Evolutionary conservation across 371 early-diverging fungal genomes (phyloP).

Genomic region (Mucor lusitanicus): DNA sequence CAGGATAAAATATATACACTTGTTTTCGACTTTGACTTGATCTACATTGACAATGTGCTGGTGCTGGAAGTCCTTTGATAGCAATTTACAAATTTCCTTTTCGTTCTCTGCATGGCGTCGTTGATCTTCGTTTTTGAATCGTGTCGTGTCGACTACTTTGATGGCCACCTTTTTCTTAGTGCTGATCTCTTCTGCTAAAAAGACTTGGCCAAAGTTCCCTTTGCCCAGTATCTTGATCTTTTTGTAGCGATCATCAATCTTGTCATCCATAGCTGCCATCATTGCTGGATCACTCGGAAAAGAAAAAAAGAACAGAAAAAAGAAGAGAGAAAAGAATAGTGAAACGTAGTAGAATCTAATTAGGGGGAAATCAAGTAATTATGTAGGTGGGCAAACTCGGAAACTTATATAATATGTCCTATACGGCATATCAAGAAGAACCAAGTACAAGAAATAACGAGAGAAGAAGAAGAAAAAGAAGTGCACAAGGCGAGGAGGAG

Average conservation of each 20-base stretch:
- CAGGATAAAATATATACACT: constrained; percentile 86
- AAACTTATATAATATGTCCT: constrained; percentile 11
- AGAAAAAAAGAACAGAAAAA: not conserved
- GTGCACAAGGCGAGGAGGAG: not conserved
- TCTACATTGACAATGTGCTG: constrained; percentile 83
- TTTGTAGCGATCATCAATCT: constrained; percentile 9
- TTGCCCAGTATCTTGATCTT: constrained; percentile 66
- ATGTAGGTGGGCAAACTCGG: constrained; percentile 4
- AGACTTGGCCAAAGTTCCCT: constrained; percentile 95
- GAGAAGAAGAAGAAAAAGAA: not conserved
- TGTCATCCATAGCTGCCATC: not conserved
- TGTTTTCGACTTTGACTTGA: constrained; percentile 73
- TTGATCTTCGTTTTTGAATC: constrained; percentile 96
- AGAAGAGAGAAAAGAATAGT: not conserved
- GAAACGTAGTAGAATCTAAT: constrained; percentile 19
- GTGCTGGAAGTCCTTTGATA: constrained; percentile 16
- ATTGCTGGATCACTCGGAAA: not conserved
- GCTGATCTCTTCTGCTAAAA: constrained; percentile 67
- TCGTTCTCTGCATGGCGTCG: constrained; percentile 77
- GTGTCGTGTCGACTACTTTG: constrained; percentile 88
- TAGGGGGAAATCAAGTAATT: not conserved
- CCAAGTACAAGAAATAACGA: not conserved
- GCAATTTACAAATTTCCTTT: constrained; percentile 55
- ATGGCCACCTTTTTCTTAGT: constrained; percentile 62
- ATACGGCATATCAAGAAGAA: constrained; percentile 6